A percentile compares a stretch with the other conserved stretches of the same genome.
phyloP scores from a whole-genome alignment of 306 rosid genomes.

The Cicer bijugum region DNA sequence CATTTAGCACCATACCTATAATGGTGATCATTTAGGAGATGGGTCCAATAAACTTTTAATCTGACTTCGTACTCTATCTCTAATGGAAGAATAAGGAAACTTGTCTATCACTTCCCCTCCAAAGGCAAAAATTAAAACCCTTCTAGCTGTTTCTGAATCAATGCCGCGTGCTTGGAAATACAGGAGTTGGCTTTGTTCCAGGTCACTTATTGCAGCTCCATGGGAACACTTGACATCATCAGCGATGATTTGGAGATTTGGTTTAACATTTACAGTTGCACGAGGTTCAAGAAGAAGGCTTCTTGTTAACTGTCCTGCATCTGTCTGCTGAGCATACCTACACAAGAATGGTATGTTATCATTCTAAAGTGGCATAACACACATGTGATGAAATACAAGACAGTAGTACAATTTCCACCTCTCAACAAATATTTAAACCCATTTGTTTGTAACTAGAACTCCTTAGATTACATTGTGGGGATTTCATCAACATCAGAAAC shows the following conservation, averaged over 20 bases:
- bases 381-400: constrained; percentile 1
- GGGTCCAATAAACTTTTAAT: constrained; percentile 67
- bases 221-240: constrained; percentile 95
- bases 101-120: constrained; percentile 81
- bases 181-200: constrained; percentile 82
- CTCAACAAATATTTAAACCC: background rate
- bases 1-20: constrained; percentile 10
- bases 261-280: constrained; percentile 86
- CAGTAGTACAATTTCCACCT: constrained; percentile 8
- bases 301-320: constrained; percentile 93
- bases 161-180: constrained; percentile 91
- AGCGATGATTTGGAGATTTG: constrained; percentile 93
- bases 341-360: constrained; percentile 22
- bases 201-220: constrained; percentile 96
- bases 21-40: constrained; percentile 47
- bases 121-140: constrained; percentile 76
- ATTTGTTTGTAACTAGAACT: background rate
- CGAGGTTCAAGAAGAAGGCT: constrained; percentile 95
- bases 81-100: constrained; percentile 65
- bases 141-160: constrained; percentile 71
- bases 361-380: background rate
- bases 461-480: background rate
- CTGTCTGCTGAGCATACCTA: constrained; percentile 94
- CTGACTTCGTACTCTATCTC: constrained; percentile 60
- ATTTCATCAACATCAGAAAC: constrained; percentile 15